Evolutionary conservation across 2,329 filamentous ascomycete species (phyloP), one percentile per base, ranked within the genome.

Genomic region (Dothistroma septosporum): DNA sequence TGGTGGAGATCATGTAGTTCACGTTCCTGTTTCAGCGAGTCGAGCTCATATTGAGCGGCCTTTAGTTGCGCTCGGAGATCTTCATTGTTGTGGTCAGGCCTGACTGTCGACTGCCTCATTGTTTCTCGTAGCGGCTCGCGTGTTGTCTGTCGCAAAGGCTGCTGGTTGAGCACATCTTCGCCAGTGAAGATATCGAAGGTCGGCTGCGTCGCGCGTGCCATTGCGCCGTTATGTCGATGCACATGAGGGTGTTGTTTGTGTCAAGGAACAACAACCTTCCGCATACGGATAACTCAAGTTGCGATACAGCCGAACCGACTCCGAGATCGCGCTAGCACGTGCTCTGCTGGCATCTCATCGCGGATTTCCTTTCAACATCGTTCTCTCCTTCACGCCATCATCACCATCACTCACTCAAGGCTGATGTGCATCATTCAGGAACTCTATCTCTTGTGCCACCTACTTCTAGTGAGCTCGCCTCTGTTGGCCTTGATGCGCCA

Each of bases 21-120:
- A 68, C 90, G 88, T 71, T 97, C 93, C 68, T 96, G 91, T 69
- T 93, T 92, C 57, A 90, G 79, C 19, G 90, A 93, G 70, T 92
- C 90, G 66, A 96, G 82, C 61, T 93, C 91, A 77, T 97, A 99
- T 63, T 87, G 88, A 55, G 97, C 79, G 0, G 91, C 90, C 63
- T 92, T 94, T 47, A 97, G 81, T 75, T 97, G 91, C 1, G 93
- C 91, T 71, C 93, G 92, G 28, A 97, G 82, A 65, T 92, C 88
- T 70, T 97, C 92, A 61, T 85, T 87, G 67, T 74, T 72, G 64
- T 74, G 71, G 59, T 80, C 77, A 31, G 76, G 57, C 41, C 65
- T 53, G 24, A 61, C 62, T 11, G 75, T 75, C 8, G 78, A 79
- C 57, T 77, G 75, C 57, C 78, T 76, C 58, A 80, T 67, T 0